phyloP scores from a whole-genome alignment of 257 asterid genomes.

The Fraxinus pennsylvanica region DNA sequence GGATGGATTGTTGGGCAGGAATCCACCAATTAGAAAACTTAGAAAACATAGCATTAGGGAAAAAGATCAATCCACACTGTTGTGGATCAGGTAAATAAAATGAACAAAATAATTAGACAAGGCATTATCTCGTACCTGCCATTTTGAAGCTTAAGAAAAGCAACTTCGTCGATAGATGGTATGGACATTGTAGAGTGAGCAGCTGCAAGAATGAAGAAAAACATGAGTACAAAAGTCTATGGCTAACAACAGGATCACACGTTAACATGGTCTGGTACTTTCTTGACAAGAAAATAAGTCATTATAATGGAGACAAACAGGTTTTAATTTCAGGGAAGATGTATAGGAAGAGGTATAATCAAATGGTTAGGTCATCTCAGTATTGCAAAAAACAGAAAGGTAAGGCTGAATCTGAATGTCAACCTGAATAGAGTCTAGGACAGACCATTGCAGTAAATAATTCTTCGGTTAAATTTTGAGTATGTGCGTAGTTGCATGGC shows the following conservation, averaged over 20 bases:
- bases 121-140: slow-evolving; percentile 62
- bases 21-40: slow-evolving; percentile 4
- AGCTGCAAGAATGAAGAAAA: slow-evolving; percentile 58
- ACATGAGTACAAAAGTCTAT: slow-evolving; percentile 24
- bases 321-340: slow-evolving; percentile 4
- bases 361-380: slow-evolving; percentile 33
- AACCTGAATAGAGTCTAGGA: slow-evolving; percentile 93
- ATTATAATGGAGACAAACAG: neutral
- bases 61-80: neutral
- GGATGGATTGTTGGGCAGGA: slow-evolving; percentile 8
- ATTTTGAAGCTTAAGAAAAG: slow-evolving; percentile 96
- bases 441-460: slow-evolving; percentile 96
- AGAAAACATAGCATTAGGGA: slow-evolving; percentile 3
- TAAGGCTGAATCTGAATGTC: slow-evolving; percentile 55
- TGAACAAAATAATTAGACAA: neutral
- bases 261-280: slow-evolving; percentile 16
- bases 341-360: slow-evolving; percentile 26
- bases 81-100: neutral
- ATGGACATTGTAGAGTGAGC: slow-evolving; percentile 53
- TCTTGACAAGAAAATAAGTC: neutral
- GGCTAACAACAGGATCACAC: slow-evolving; percentile 21
- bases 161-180: slow-evolving; percentile 56
- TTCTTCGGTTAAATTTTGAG: slow-evolving; percentile 67
- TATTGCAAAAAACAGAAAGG: slow-evolving; percentile 36
- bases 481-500: slow-evolving; percentile 63